Percentiles rank a stretch among this genome's conserved stretches.
These are phyloP conservation scores for Metschnikowia similis DNA, from an alignment of 805 yeast genomes.

Conservation along the genomic window DNA sequence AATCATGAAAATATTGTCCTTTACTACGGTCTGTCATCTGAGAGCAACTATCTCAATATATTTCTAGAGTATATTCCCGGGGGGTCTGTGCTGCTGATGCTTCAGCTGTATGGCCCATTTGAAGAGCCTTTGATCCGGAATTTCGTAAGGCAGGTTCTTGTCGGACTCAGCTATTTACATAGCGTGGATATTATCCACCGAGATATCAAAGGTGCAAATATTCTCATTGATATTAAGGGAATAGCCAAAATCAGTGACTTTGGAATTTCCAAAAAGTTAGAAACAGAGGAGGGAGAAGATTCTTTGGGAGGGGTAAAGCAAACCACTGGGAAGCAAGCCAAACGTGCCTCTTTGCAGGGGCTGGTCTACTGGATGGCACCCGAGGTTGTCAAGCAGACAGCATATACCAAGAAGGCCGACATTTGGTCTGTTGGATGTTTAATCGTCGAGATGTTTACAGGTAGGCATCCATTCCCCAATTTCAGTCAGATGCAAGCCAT, in stretches of 20 bases:
- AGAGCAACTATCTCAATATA: constrained; percentile 67
- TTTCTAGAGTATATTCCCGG: constrained; percentile 50
- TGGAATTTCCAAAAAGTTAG: constrained; percentile 61
- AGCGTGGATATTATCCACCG: constrained; percentile 74
- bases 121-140: constrained; percentile 71
- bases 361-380: constrained; percentile 97
- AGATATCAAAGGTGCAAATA: constrained; percentile 87
- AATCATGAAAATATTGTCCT: constrained; percentile 92
- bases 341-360: constrained; percentile 85
- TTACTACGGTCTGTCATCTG: constrained; percentile 83
- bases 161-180: constrained; percentile 72
- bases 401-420: constrained; percentile 89
- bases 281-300: constrained; percentile 21
- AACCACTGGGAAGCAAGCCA: constrained; percentile 28
- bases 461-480: constrained; percentile 92
- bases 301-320: constrained; percentile 5
- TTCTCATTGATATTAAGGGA: constrained; percentile 74
- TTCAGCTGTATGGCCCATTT: constrained; percentile 70
- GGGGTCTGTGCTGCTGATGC: constrained; percentile 57
- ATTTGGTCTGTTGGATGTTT: constrained; percentile 97
- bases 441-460: constrained; percentile 92
- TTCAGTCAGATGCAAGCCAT: constrained; percentile 96
- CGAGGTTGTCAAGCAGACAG: constrained; percentile 91
- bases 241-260: constrained; percentile 82
- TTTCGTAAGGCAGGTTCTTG: constrained; percentile 70